Evolutionary conservation across 1,139 yeast species (phyloP).

Genomic region (Meyerozyma carpophila): DNA sequence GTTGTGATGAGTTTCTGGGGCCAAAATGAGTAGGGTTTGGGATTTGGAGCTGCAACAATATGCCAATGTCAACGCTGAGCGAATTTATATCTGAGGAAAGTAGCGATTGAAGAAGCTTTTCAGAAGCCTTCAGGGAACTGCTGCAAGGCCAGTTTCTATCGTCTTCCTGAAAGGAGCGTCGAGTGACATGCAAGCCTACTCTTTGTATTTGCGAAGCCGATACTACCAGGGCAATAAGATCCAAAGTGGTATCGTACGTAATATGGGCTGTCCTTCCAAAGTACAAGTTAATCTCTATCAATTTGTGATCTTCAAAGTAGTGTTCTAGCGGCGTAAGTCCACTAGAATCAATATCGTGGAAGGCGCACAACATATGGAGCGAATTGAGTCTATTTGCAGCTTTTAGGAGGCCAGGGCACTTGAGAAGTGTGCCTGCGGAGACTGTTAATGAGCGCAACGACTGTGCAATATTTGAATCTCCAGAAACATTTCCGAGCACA

Average conservation of each 20-base stretch:
- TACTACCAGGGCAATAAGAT: constrained; percentile 4
- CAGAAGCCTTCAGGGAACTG: background rate
- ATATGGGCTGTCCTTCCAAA: constrained; percentile 13
- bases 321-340: background rate
- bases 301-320: constrained; percentile 1
- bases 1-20: background rate
- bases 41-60: background rate
- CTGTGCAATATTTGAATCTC: background rate
- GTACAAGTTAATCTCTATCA: constrained; percentile 17
- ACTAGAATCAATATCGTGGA: constrained; percentile 13
- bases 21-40: background rate
- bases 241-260: constrained; percentile 12
- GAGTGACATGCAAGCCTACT: background rate
- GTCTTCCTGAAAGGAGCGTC: background rate
- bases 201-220: background rate
- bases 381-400: constrained; percentile 11
- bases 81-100: background rate
- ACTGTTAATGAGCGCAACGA: constrained; percentile 13
- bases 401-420: constrained; percentile 3
- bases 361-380: constrained; percentile 23
- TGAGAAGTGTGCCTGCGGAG: constrained; percentile 14
- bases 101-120: background rate
- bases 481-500: background rate
- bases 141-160: background rate
- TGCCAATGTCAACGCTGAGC: background rate